A percentile compares a stretch with the other conserved stretches of the same genome.
These are phyloP conservation scores for Patellifolia procumbens DNA, from an alignment of 179 eudicot genomes.

Conservation along the genomic window DNA sequence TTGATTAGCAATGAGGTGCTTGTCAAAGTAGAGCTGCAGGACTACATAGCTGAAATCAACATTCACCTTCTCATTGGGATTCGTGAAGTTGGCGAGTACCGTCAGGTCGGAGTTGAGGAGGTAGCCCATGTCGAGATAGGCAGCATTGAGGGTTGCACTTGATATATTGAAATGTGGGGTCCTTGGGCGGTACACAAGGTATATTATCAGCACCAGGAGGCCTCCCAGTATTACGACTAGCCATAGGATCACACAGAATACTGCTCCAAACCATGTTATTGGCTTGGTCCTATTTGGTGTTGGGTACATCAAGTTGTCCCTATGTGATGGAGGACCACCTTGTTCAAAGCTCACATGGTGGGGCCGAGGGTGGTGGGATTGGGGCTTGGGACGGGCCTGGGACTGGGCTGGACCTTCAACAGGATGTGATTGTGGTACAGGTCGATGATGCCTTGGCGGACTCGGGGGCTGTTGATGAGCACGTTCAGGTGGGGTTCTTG, in stretches of 20 bases:
- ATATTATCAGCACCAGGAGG: constrained; percentile 62
- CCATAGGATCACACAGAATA: constrained; percentile 70
- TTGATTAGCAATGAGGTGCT: constrained; percentile 53
- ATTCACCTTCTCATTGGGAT: constrained; percentile 65
- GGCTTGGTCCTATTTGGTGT: constrained; percentile 50
- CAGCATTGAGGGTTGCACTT: constrained; percentile 61
- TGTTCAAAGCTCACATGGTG: constrained; percentile 20
- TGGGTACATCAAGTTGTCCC: constrained; percentile 41
- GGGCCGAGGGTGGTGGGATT: constrained; percentile 24
- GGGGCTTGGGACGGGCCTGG: constrained; percentile 20
- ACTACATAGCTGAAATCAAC: constrained; percentile 64
- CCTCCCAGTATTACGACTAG: constrained; percentile 65
- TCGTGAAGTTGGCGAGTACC: constrained; percentile 72
- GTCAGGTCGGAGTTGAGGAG: constrained; percentile 75
- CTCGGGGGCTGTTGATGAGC: not conserved
- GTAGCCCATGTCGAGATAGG: constrained; percentile 79
- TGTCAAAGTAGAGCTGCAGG: constrained; percentile 52
- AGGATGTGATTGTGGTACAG: not conserved
- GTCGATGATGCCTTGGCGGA: not conserved
- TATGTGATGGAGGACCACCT: constrained; percentile 12
- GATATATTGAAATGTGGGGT: constrained; percentile 65
- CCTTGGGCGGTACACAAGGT: constrained; percentile 65
- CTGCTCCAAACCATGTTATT: constrained; percentile 60
- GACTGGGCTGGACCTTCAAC: not conserved
- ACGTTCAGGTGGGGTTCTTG: constrained; percentile 12